Evolutionary conservation across 768 basidiomycete species (phyloP), one percentile per base, ranked within the genome.

Genomic region (Gloeostereum incarnatum): DNA sequence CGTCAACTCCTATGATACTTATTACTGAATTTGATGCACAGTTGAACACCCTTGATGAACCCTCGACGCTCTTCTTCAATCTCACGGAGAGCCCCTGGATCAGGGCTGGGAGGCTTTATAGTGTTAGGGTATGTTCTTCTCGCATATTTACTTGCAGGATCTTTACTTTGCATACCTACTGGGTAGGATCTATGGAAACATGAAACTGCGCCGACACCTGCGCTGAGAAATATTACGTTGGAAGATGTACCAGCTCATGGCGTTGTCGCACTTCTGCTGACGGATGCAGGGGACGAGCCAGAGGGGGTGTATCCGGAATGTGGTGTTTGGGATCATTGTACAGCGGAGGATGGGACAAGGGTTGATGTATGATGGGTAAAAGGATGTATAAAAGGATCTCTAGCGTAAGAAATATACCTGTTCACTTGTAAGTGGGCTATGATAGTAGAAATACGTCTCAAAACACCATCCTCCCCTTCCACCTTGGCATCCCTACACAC

Each of bases 401-500:
- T n/a, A n/a, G n/a, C n/a, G n/a, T n/a, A n/a, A n/a, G n/a, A n/a
- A n/a, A n/a, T n/a, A n/a, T n/a, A n/a, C n/a, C n/a, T n/a, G n/a
- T n/a, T n/a, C n/a, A n/a, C n/a, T n/a, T n/a, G n/a, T n/a, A n/a
- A n/a, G n/a, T n/a, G n/a, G n/a, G n/a, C n/a, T n/a, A n/a, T n/a
- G n/a, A n/a, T n/a, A n/a, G n/a, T n/a, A n/a, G n/a, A n/a, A n/a
- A n/a, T n/a, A n/a, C n/a, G n/a, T n/a, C n/a, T 58, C 55, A 87
- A 46, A 88, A 54, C 35, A 81, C 45, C 79, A 86, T 82, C 53
- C 78, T 69, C 23, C 84, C 86, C 10, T 80, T 69, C 88, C 89
- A 92, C 42, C 94, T 64, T 1, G 93, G 93, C 69, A 96, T 89
- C 4, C 89, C 77, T 29, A 93, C 76, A 50, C 89, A 89, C 55